These are phyloP conservation scores for Collybia sordida DNA, from an alignment of 768 basidiomycete genomes.

Conservation along the genomic window DNA sequence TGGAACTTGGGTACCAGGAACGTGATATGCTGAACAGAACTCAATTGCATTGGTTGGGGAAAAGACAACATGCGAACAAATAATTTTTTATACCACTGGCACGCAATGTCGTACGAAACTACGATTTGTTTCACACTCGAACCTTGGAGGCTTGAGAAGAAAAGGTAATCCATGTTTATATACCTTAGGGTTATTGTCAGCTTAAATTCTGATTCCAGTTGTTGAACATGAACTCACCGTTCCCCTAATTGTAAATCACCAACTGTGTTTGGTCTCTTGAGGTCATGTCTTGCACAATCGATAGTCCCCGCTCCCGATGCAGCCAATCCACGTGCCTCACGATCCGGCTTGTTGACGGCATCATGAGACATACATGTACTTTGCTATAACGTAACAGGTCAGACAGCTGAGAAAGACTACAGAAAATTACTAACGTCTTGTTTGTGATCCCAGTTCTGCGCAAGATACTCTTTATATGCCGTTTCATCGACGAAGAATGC, in stretches of 20 bases:
- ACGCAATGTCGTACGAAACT: background rate
- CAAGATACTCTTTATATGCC: background rate
- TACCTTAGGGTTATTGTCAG: slow-evolving; percentile 3
- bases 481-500: too few relatives aligned
- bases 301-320: slow-evolving; percentile 15
- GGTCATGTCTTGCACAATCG: slow-evolving; percentile 15
- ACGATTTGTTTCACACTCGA: background rate
- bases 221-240: too few relatives aligned
- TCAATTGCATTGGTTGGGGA: background rate
- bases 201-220: background rate
- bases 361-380: too few relatives aligned
- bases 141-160: slow-evolving; percentile 3
- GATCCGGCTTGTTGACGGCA: slow-evolving; percentile 7
- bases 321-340: slow-evolving; percentile 1
- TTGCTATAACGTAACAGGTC: too few relatives aligned
- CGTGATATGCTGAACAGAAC: background rate
- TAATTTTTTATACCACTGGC: background rate
- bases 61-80: background rate
- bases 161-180: slow-evolving; percentile 20
- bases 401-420: slow-evolving; percentile 1
- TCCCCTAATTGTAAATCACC: slow-evolving; percentile 13
- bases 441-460: background rate
- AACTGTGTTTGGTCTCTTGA: slow-evolving; percentile 14
- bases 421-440: background rate
- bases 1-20: background rate